Percentiles rank a stretch among this genome's conserved stretches.
Evolutionary conservation across 805 yeast genomes (phyloP).

Genomic region (Yarrowia yakushimensis): DNA sequence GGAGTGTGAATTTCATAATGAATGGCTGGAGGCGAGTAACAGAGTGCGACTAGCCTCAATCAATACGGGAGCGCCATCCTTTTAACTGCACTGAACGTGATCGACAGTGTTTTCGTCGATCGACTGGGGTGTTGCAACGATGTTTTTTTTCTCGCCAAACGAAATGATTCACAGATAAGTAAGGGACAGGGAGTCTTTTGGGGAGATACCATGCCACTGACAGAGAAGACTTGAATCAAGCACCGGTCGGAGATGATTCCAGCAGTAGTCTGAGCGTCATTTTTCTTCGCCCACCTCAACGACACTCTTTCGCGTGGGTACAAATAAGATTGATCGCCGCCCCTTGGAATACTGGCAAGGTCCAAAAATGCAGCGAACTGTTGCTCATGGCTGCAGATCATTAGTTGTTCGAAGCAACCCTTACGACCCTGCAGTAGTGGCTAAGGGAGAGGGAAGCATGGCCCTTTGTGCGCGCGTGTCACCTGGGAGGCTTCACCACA

Average conservation of each 20-base stretch:
- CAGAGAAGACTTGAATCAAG: neutral
- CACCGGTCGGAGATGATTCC: neutral
- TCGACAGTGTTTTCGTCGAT: slow-evolving; percentile 24
- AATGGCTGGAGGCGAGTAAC: slow-evolving; percentile 3
- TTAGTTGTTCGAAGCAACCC: neutral
- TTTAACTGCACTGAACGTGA: slow-evolving; percentile 6
- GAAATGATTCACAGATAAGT: too few relatives aligned
- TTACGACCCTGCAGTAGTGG: slow-evolving; percentile 11
- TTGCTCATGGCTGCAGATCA: neutral
- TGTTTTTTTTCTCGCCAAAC: neutral
- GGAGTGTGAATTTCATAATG: slow-evolving; percentile 21
- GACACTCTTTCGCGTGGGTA: neutral
- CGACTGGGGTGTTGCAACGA: slow-evolving; percentile 10
- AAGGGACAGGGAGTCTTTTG: too few relatives aligned
- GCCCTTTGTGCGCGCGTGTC: slow-evolving; percentile 2
- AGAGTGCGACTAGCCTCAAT: neutral
- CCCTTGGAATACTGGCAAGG: neutral
- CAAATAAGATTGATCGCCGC: slow-evolving; percentile 9
- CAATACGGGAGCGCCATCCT: neutral
- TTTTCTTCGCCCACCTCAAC: too few relatives aligned
- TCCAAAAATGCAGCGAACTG: slow-evolving; percentile 15
- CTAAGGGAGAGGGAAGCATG: neutral
- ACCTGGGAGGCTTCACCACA: neutral
- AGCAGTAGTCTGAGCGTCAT: neutral
- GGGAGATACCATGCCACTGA: neutral